Evolutionary conservation across 352 stramenopile species (phyloP), one percentile per base, ranked within the genome.

Genomic region (Phytopythium aichiense): DNA sequence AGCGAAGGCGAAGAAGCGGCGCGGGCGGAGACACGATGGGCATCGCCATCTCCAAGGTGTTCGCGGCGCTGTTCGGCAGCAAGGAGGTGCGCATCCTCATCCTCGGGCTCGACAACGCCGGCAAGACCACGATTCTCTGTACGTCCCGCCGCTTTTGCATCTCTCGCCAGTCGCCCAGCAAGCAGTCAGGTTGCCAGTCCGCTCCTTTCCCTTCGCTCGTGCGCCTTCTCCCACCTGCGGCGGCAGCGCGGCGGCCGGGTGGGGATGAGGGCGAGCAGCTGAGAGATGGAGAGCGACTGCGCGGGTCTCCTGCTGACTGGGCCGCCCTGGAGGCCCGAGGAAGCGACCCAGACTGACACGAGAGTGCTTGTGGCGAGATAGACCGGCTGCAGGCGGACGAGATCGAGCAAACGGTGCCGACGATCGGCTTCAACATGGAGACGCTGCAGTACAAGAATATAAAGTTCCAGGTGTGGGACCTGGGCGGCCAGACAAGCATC

Each of bases 51-150:
- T 98, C 87, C 71, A 94, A 96, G 75, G 73, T 99, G 43, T 99
- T 99, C 69, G 92, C 97, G 60, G 92, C 81, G 64, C 87, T 99
- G 40, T 99, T 99, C 81, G 97, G 98, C 22, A 98, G 82, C 65
- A 99, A 99, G 75, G 98, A 99, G 77, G 95, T 99, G 40, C 90
- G 98, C 66, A 99, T 99, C 74, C 84, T 99, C 15, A 99, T 99
- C 74, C 77, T 99, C 6, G 98, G 98, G 6, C 88, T 99, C 6
- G 98, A 99, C 74, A 99, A 99, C 78, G 97, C 98, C 37, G 98
- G 98, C 49, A 99, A 99, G 79, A 99, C 98, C 8, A 99, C 98
- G 9, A 99, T 99, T 66, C 83, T 99, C 42, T 99, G 85, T 94
- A 88, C 67, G 83, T 90, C 35, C 6, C 35, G 35, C 35, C 35